Conservation (phyloP, 2,329 filamentous ascomycete genomes). For the Aspergillus clavatus region DNA sequence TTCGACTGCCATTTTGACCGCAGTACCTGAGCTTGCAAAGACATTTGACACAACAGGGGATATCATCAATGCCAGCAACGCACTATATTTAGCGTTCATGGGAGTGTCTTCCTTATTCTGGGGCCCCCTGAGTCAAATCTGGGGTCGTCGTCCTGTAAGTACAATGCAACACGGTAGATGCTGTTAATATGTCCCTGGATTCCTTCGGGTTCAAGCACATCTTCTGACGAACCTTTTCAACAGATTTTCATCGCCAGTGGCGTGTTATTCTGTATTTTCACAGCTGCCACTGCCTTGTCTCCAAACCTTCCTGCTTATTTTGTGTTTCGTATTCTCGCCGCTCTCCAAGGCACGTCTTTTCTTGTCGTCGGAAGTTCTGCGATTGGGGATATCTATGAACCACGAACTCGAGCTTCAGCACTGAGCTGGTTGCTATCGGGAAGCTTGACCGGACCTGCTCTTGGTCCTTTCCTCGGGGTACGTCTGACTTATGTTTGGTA, state of each 20-base stretch:
- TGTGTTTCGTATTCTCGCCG: slow-evolving; percentile 68
- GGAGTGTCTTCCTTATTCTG: slow-evolving; percentile 65
- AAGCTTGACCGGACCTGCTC: slow-evolving; percentile 65
- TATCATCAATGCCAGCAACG: slow-evolving; percentile 70
- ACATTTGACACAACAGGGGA: slow-evolving; percentile 62
- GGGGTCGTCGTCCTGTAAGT: slow-evolving; percentile 55
- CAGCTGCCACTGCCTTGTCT: slow-evolving; percentile 66
- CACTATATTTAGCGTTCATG: slow-evolving; percentile 71
- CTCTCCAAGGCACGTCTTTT: slow-evolving; percentile 70
- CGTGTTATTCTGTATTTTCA: slow-evolving; percentile 62
- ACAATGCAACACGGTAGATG: too few relatives aligned
- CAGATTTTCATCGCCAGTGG: slow-evolving; percentile 58
- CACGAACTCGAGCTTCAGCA: slow-evolving; percentile 65
- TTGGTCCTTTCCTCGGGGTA: slow-evolving; percentile 48
- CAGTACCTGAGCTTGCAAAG: slow-evolving; percentile 66
- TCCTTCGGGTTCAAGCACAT: too few relatives aligned
- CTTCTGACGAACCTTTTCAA: slow-evolving; percentile 3
- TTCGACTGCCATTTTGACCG: slow-evolving; percentile 67
- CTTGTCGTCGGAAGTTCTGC: slow-evolving; percentile 66
- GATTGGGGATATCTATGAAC: slow-evolving; percentile 63
- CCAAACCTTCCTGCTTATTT: slow-evolving; percentile 68
- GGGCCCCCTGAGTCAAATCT: slow-evolving; percentile 65
- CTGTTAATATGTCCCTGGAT: neutral
- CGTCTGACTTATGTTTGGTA: neutral
- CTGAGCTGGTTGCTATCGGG: slow-evolving; percentile 69